Base-by-base conservation (phyloP, 495 filamentous ascomycete species). In the Terfezia boudieri region DNA sequence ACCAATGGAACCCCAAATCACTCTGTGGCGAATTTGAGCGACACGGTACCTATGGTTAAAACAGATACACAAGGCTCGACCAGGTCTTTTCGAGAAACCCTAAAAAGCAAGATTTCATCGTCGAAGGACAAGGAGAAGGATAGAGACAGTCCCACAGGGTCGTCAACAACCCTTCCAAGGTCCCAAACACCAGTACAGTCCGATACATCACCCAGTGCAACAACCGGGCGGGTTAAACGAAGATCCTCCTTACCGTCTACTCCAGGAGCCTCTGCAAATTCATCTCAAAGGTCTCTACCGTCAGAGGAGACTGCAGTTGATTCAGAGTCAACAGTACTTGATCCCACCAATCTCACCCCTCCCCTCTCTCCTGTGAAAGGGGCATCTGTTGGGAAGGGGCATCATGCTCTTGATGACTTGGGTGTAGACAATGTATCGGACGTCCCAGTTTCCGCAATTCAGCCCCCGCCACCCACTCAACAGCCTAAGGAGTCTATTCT, bases 341-440 rank as follows among this genome's bases (percentile, higher is more conserved):
- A 67, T 12, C 66, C 68, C 12, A 68, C 68, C 41, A 78, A 74
- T 26, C 71, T 78, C 14, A 73, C 83, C 58, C 88, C 85, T 8
- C 89, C 90, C 8, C 92, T 90, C 54, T 95, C 89, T 2, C 92
- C 90, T 2, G 78, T 86, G 32, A 78, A 89, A 61, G 88, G 84
- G 22, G 72, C 76, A 53, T 85, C 84, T 14, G 68, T 94, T 59
- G 82, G 84, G 43, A 67, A 73, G 58, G 82, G 82, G 8, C 82
- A 88, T 60, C 78, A 83, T 60, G 79, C 87, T 70, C 76, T 96
- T 36, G 73, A 76, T 52, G 84, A 77, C 56, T 87, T 86, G 22
- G 90, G 96, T 69, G 87, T 99, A 14, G 92, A 94, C 61, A 77
- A 85, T 60, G 86, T 99, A 4, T 96, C 90, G n/a, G 90, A 99